These are phyloP conservation scores for Ogataea zsoltii DNA, from an alignment of 805 yeast genomes.

Conservation along the genomic window DNA sequence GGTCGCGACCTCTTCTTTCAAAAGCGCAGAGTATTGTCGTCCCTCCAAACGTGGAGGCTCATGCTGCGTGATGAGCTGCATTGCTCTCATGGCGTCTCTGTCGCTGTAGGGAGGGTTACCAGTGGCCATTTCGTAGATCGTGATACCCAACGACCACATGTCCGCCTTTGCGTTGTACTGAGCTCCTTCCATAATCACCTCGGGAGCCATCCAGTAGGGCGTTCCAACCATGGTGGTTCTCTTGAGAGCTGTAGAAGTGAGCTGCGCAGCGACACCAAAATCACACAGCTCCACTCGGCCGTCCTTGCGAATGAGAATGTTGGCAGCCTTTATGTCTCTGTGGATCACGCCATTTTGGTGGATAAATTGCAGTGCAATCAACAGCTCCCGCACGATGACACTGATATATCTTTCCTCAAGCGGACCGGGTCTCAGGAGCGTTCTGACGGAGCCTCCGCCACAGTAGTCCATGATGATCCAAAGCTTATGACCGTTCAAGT, in stretches of 20 bases:
- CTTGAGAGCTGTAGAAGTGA: conserved; percentile 70
- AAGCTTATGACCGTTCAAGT: conserved; percentile 80
- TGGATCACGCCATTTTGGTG: conserved; percentile 92
- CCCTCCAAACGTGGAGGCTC: conserved; percentile 97
- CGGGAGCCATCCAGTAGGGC: conserved; percentile 99
- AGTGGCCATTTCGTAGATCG: conserved; percentile 90
- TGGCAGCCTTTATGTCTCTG: conserved; percentile 96
- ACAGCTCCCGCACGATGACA: conserved; percentile 80
- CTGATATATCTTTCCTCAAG: conserved; percentile 83
- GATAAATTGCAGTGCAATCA: conserved; percentile 74
- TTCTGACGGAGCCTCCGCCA: conserved; percentile 93
- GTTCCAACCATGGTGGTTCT: conserved; percentile 96
- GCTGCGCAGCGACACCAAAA: conserved; percentile 97
- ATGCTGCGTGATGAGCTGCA: conserved; percentile 88
- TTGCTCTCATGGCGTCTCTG: conserved; percentile 90
- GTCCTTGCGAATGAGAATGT: conserved; percentile 76
- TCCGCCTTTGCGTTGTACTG: conserved; percentile 90
- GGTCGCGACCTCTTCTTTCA: conserved; percentile 86
- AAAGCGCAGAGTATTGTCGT: conserved; percentile 66
- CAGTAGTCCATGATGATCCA: conserved; percentile 99
- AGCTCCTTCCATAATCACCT: conserved; percentile 89
- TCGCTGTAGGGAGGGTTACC: conserved; percentile 98
- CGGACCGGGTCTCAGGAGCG: conserved; percentile 81
- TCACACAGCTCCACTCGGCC: conserved; percentile 93
- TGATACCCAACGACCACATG: conserved; percentile 96